Conservation (phyloP, 1,139 yeast species). For the Tardiomyces depauwii region DNA sequence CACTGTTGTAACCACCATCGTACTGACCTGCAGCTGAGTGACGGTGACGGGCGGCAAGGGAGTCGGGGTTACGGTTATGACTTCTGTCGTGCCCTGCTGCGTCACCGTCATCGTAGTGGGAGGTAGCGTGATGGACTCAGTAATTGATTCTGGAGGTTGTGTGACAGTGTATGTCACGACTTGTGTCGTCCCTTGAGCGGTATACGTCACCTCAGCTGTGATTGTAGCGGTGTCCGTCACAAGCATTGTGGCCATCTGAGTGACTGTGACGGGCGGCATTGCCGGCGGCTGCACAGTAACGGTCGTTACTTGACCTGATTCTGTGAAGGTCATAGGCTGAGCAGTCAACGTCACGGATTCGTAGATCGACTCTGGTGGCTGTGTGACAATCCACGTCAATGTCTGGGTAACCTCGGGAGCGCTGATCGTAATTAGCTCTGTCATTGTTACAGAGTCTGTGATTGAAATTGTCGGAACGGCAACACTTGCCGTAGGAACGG, state of each 20-base stretch:
- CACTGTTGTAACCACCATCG: slow-evolving; percentile 1
- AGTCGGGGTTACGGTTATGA: background rate
- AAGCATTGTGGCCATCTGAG: slow-evolving; percentile 1
- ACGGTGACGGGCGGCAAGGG: slow-evolving; percentile 2
- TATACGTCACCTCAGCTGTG: slow-evolving; percentile 1
- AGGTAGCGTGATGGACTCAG: background rate
- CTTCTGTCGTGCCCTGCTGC: background rate
- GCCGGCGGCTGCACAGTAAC: slow-evolving; percentile 4
- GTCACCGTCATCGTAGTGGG: slow-evolving; percentile 1
- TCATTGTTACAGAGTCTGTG: background rate
- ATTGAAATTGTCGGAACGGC: background rate
- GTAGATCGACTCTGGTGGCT: background rate
- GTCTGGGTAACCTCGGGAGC: background rate
- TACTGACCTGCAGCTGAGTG: background rate
- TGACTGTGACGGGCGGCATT: background rate
- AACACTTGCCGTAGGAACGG: background rate
- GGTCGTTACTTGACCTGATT: background rate
- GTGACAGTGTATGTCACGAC: slow-evolving; percentile 1
- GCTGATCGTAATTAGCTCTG: slow-evolving; percentile 1
- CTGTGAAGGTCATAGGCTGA: background rate
- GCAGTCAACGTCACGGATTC: background rate
- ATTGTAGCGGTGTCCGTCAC: slow-evolving; percentile 2
- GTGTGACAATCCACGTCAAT: background rate
- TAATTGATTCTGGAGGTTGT: slow-evolving; percentile 1
- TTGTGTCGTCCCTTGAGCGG: slow-evolving; percentile 4